These are phyloP conservation scores for Elsinoe australis DNA, from an alignment of 2,329 filamentous ascomycete species.

Conservation along the genomic window DNA sequence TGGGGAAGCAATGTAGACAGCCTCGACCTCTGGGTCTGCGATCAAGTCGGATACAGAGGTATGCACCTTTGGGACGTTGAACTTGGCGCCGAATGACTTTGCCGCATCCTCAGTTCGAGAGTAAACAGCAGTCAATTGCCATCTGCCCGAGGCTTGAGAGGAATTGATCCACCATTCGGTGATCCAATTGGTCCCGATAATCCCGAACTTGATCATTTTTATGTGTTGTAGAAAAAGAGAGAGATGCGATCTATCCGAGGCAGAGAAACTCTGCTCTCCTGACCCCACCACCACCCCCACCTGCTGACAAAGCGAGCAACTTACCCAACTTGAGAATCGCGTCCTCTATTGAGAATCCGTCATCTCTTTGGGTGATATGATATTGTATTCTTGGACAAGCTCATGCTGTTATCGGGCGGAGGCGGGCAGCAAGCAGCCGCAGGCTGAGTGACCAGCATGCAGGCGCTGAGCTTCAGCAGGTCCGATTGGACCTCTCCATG, in stretches of 20 bases:
- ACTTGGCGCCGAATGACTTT: slow-evolving; percentile 37
- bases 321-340: not conserved
- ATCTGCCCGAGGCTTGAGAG: slow-evolving; percentile 38
- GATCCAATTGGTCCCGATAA: slow-evolving; percentile 45
- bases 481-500: too few species aligned
- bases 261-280: not conserved
- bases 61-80: slow-evolving; percentile 32
- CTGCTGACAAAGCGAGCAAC: not conserved
- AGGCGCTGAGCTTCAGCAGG: too few species aligned
- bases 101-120: slow-evolving; percentile 40
- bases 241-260: not conserved
- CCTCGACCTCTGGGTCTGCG: slow-evolving; percentile 33
- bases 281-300: not conserved
- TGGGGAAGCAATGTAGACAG: slow-evolving; percentile 44
- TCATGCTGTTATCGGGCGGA: too few species aligned
- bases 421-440: too few species aligned
- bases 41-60: slow-evolving; percentile 36
- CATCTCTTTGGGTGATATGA: too few species aligned
- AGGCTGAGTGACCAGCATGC: too few species aligned
- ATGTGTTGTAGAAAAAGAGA: not conserved
- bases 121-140: slow-evolving; percentile 41
- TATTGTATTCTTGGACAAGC: too few species aligned
- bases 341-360: too few species aligned
- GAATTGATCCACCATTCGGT: slow-evolving; percentile 41
- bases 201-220: slow-evolving; percentile 37